Evolutionary conservation across 2,329 filamentous ascomycete genomes (phyloP).

Genomic region (Cercospora sp.): DNA sequence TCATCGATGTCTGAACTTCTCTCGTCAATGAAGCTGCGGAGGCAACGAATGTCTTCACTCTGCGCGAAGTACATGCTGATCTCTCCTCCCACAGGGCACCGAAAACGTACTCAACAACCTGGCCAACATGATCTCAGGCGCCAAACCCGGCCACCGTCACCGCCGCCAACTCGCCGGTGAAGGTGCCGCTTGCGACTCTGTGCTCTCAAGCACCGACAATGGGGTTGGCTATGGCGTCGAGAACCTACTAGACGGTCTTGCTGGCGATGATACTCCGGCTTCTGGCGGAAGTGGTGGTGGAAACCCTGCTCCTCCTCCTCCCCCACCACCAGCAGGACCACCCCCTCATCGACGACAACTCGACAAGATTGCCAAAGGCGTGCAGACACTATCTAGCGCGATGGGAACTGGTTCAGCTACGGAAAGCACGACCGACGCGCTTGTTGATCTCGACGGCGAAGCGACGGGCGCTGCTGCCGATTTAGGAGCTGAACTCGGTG

Average conservation of each 20-base stretch:
- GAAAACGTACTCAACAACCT: constrained; percentile 27
- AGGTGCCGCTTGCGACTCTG: constrained; percentile 27
- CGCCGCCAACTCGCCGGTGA: constrained; percentile 31
- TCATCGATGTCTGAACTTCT: too few relatives aligned
- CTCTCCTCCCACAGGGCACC: constrained; percentile 5
- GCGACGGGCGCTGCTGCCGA: constrained; percentile 23
- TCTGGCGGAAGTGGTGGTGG: neutral
- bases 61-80: neutral
- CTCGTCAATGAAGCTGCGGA: too few relatives aligned
- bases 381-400: constrained; percentile 19
- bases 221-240: constrained; percentile 30
- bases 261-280: neutral
- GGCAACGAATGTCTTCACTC: too few relatives aligned
- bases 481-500: constrained; percentile 24
- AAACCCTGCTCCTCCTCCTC: neutral
- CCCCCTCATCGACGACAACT: constrained; percentile 19
- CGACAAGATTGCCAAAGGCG: constrained; percentile 32
- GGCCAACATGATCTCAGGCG: constrained; percentile 13
- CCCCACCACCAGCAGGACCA: neutral
- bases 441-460: constrained; percentile 22
- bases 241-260: constrained; percentile 21
- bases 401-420: constrained; percentile 16
- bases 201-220: constrained; percentile 28
- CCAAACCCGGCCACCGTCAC: neutral
- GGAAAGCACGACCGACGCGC: neutral